Evolutionary conservation across 768 basidiomycete genomes (phyloP), one percentile per base, ranked within the genome.

Genomic region (Kwoniella sp.): DNA sequence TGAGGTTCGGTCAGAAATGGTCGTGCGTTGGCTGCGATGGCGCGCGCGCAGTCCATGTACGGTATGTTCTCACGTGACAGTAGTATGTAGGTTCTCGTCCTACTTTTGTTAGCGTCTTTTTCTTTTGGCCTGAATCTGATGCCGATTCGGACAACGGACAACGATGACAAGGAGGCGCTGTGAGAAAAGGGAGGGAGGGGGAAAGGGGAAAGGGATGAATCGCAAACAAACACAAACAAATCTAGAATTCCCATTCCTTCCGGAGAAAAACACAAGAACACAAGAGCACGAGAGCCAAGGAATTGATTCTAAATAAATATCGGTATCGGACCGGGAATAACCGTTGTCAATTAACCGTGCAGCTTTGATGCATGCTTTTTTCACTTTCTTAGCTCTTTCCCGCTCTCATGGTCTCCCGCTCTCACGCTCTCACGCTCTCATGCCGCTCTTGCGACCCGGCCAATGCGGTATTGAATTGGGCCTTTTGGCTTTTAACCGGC

Each of bases 271-370:
- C 11, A 45, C 41, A 45, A 45, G 41, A 45, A 17, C 41, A 45
- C 41, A 45, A 45, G 41, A 45, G 41, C 41, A 45, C 41, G 17
- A 45, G 41, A 45, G 41, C 41, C 41, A 45, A 45, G 41, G 41
- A 17, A 45, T 7, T n/a, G n/a, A n/a, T 45, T 45, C 41, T 45
- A 45, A 45, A 45, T 11, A 9, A 8, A 45, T 45, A 9, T 7
- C n/a, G n/a, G n/a, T n/a, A n/a, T 45, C 41, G 41, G 41, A 45
- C 41, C 41, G 41, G 41, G 20, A 45, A 45, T 45, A 45, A 45
- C 41, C 41, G 41, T 17, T 20, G 5, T 45, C 41, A 45, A n/a
- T n/a, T 45, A 34, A 34, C 17, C 41, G 8, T 45, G 15, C n/a
- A n/a, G n/a, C n/a, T n/a, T n/a, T n/a, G n/a, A n/a, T n/a, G n/a